These are phyloP conservation scores for Graphiopsis chlorocephala DNA, from an alignment of 2,329 filamentous ascomycete genomes.

Conservation along the genomic window DNA sequence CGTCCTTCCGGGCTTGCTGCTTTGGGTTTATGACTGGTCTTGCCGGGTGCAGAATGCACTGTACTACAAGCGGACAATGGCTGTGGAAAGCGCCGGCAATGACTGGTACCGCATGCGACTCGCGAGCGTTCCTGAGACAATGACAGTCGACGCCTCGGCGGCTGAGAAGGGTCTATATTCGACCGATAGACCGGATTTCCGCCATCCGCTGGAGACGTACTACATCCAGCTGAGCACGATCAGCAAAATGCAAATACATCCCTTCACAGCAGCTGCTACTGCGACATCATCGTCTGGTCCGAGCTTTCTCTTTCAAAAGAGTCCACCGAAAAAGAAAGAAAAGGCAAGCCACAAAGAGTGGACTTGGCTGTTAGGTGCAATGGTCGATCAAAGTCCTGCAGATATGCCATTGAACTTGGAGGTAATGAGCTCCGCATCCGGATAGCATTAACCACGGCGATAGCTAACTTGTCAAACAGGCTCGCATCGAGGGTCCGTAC, in stretches of 20 bases:
- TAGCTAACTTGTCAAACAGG: background rate
- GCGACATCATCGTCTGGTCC: background rate
- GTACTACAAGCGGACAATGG: background rate
- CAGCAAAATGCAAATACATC: background rate
- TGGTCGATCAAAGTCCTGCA: background rate
- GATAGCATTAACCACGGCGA: background rate
- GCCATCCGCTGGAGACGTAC: background rate
- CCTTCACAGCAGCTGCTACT: background rate
- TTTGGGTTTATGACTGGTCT: background rate
- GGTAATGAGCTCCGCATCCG: background rate
- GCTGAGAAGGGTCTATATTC: background rate
- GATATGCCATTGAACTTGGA: background rate
- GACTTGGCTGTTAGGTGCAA: background rate
- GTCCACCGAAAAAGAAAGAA: background rate
- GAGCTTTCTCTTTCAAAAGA: background rate
- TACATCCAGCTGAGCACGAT: background rate
- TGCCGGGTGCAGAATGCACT: background rate
- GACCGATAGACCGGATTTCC: background rate
- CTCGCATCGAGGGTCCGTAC: background rate
- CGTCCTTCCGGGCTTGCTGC: background rate
- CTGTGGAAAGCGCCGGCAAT: background rate
- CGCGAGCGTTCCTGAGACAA: background rate
- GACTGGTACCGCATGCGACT: background rate
- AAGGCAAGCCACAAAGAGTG: background rate
- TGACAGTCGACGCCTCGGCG: background rate